Evolutionary conservation across 1,284 basidiomycete species (phyloP).

Genomic region (Ganoderma leucocontextum): DNA sequence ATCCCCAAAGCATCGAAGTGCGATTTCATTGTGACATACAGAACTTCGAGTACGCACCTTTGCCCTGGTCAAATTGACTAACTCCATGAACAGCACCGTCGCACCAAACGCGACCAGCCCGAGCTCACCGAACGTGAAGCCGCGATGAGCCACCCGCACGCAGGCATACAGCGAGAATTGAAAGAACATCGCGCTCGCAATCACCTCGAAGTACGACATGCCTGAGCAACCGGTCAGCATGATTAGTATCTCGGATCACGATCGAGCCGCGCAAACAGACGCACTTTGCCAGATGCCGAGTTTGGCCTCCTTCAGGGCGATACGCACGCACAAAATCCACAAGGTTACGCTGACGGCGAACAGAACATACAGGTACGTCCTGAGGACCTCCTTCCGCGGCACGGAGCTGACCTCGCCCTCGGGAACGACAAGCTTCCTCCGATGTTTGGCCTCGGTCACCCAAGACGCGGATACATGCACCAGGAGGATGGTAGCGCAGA

Average conservation of each 20-base stretch:
- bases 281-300: conserved; percentile 74
- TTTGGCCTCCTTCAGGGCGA: conserved; percentile 51
- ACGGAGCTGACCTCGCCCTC: conserved; percentile 78
- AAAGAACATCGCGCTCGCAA: conserved; percentile 83
- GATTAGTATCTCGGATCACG: neutral
- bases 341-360: conserved; percentile 65
- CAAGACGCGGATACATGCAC: conserved; percentile 81
- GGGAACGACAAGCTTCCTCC: conserved; percentile 49
- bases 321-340: conserved; percentile 56
- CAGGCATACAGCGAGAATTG: conserved; percentile 93
- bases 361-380: conserved; percentile 67
- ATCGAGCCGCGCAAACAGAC: conserved; percentile 28
- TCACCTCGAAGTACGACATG: conserved; percentile 82
- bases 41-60: conserved; percentile 58
- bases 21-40: neutral
- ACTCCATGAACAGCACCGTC: conserved; percentile 88
- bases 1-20: neutral
- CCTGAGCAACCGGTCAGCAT: conserved; percentile 52
- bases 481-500: conserved; percentile 82
- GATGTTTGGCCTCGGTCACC: conserved; percentile 69
- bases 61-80: conserved; percentile 82
- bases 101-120: conserved; percentile 89
- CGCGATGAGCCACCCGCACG: conserved; percentile 88
- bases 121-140: conserved; percentile 95
- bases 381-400: conserved; percentile 72